Base-by-base conservation (phyloP, 2,329 filamentous ascomycete genomes). In the Massarina eburnea region DNA sequence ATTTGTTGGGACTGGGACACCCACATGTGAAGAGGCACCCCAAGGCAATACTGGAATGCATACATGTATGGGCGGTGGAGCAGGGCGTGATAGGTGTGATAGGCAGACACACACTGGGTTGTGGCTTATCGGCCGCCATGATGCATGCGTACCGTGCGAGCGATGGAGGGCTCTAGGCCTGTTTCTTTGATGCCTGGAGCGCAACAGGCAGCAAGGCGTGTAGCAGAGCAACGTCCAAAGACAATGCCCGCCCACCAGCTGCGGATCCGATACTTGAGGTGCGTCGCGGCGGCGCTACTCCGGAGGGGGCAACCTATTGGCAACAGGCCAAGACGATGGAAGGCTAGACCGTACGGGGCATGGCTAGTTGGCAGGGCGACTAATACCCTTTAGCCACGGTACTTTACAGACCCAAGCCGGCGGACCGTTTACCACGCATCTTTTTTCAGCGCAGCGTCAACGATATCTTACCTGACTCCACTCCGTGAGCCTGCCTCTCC, bases 401-500 rank as follows among this genome's bases (percentile, higher is more conserved):
- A 30, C 27, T 6, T 30, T 39, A 20, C 20, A 17, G 9, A 27
- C 39, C 39, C 39, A 41, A 15, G 18, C n/a, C 32, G 39, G 17
- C 39, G 33, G 33, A 22, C 34, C 35, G 33, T 33, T 43, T 43
- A 18, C 36, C 21, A 38, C 6, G 24, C 36, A 26, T 12, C 18
- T 14, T 27, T 29, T 39, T 39, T 27, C 15, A 7, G 4, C 36
- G 12, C 20, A 37, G 22, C 27, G 34, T 38, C 33, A 32, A 29
- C 35, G 40, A 24, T 39, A 40, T 33, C 39, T 45, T 22, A 15
- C 51, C 54, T 47, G 46, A 6, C 43, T 45, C 44, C 38, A 48
- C 40, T 50, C 45, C 45, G 32, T 39, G 42, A 40, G 45, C 45
- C 49, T 52, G 49, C 46, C 39, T 46, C 40, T 45, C 43, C 44